Percentiles rank a stretch among this genome's conserved stretches.
Evolutionary conservation across 768 basidiomycete species (phyloP).

Genomic region (Ramaria rubella): DNA sequence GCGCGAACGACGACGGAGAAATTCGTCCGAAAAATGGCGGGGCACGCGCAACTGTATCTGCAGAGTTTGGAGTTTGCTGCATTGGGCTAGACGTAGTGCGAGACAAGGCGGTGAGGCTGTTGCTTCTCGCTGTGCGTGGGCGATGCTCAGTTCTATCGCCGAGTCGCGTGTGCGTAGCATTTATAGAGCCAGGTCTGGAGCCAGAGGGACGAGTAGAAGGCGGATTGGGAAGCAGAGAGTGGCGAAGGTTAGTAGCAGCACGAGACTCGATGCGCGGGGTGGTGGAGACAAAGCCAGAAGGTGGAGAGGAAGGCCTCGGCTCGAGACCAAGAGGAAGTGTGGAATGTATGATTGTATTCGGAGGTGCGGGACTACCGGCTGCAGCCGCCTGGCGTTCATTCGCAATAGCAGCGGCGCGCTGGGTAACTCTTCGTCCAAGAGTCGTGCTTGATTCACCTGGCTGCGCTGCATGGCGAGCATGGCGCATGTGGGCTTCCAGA

Average conservation of each 20-base stretch:
- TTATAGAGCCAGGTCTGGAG: not conserved
- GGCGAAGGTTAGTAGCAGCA: constrained; percentile 1
- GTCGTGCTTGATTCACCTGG: not conserved
- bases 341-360: not conserved
- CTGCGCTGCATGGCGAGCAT: not conserved
- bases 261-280: not conserved
- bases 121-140: constrained; percentile 1
- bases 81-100: not conserved
- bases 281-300: not conserved
- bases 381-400: not conserved
- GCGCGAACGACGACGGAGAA: not conserved
- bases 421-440: not conserved
- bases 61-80: not conserved
- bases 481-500: constrained; percentile 2
- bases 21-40: not conserved
- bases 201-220: not conserved
- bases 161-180: not conserved
- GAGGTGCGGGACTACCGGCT: not conserved
- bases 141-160: not conserved
- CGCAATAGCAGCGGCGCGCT: not conserved
- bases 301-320: not conserved
- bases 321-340: not conserved
- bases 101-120: not conserved
- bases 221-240: not conserved
- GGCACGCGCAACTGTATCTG: not conserved